phyloP scores from a whole-genome alignment of 2,329 filamentous ascomycete species.

The Venturia asperata region DNA sequence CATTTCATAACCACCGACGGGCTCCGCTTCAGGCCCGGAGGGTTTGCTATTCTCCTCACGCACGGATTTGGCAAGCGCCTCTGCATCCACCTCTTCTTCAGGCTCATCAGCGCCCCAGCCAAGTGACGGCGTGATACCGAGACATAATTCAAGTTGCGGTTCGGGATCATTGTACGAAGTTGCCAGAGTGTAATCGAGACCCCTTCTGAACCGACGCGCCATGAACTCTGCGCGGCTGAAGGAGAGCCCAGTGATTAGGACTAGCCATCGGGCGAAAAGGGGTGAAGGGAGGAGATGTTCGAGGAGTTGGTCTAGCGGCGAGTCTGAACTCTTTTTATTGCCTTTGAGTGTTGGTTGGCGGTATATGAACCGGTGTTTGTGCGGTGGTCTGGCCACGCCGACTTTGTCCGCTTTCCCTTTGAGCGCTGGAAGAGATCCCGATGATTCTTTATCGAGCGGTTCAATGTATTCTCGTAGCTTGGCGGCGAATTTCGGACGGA shows the following conservation, averaged over 20 bases:
- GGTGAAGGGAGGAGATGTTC: conserved; percentile 75
- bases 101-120: conserved; percentile 64
- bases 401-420: conserved; percentile 40
- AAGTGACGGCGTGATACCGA: conserved; percentile 74
- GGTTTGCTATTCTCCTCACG: conserved; percentile 28
- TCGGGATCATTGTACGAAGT: conserved; percentile 68
- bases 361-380: conserved; percentile 92
- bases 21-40: conserved; percentile 33
- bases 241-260: conserved; percentile 68
- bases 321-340: conserved; percentile 37
- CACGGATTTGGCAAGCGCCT: conserved; percentile 28
- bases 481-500: conserved; percentile 69
- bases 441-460: conserved; percentile 25
- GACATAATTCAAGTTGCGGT: conserved; percentile 75
- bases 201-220: conserved; percentile 79
- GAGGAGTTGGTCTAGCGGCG: conserved; percentile 65
- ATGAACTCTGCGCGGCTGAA: conserved; percentile 69
- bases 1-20: conserved; percentile 71
- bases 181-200: conserved; percentile 86
- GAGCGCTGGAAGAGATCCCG: conserved; percentile 29
- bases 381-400: conserved; percentile 72
- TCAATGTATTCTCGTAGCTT: conserved; percentile 66
- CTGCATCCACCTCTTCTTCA: conserved; percentile 43
- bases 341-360: conserved; percentile 48
- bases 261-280: conserved; percentile 85